Evolutionary conservation across 805 yeast genomes (phyloP).

Genomic region (Candida verbasci): DNA sequence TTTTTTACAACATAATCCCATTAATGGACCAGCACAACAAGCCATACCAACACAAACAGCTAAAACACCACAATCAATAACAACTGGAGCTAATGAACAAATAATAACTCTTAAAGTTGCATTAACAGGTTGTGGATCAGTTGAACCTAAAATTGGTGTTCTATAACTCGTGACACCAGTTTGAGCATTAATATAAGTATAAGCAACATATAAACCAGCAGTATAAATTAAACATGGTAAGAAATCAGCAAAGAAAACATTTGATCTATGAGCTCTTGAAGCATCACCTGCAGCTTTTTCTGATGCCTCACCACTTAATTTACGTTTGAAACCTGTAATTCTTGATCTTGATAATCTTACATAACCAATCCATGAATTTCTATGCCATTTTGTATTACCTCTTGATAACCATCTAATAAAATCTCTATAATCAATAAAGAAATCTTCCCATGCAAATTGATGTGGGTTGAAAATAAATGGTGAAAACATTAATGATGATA

Average conservation of each 20-base stretch:
- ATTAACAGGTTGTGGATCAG: constrained; percentile 50
- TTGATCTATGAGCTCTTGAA: constrained; percentile 73
- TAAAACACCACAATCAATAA: constrained; percentile 80
- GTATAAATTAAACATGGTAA: constrained; percentile 68
- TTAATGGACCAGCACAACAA: constrained; percentile 96
- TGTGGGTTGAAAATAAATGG: constrained; percentile 97
- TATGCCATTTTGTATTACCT: constrained; percentile 86
- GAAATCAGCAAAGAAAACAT: constrained; percentile 76
- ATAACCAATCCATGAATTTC: constrained; percentile 86
- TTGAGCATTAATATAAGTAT: constrained; percentile 79
- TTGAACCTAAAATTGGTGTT: constrained; percentile 26
- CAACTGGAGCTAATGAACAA: constrained; percentile 89
- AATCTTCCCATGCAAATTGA: constrained; percentile 94
- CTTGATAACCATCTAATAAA: constrained; percentile 88
- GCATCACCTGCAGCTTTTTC: constrained; percentile 68
- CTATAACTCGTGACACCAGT: constrained; percentile 60
- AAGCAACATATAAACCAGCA: constrained; percentile 68
- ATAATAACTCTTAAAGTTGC: constrained; percentile 68
- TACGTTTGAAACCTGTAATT: constrained; percentile 86
- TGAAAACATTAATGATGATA: constrained; percentile 81
- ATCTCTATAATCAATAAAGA: constrained; percentile 93
- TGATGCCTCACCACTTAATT: constrained; percentile 59
- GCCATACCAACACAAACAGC: constrained; percentile 75
- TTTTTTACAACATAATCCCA: constrained; percentile 93
- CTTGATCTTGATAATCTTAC: constrained; percentile 78